phyloP scores from a whole-genome alignment of 306 rosid genomes.

The Inga laurina region DNA sequence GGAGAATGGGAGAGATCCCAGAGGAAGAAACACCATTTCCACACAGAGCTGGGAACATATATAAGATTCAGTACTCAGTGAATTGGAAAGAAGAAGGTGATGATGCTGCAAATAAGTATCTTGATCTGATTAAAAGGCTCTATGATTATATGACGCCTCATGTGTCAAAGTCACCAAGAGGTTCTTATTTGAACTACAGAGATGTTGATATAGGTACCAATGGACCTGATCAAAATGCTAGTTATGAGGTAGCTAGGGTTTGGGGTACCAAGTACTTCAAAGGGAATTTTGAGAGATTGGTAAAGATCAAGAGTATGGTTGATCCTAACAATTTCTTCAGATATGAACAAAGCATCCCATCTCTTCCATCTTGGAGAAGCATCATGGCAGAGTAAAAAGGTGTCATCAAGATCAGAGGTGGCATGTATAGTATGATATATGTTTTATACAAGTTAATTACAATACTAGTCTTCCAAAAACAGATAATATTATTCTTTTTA shows the following conservation, averaged over 20 bases:
- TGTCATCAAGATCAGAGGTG: constrained; percentile 3
- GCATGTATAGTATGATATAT: background rate
- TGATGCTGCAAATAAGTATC: constrained; percentile 35
- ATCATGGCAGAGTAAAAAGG: constrained; percentile 24
- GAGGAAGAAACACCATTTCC: constrained; percentile 70
- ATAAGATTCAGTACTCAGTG: constrained; percentile 67
- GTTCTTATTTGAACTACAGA: constrained; percentile 72
- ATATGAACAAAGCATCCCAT: constrained; percentile 75
- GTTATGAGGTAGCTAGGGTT: constrained; percentile 50
- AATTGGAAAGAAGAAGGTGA: constrained; percentile 60
- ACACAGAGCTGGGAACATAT: constrained; percentile 69
- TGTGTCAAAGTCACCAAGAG: constrained; percentile 66
- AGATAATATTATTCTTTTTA: background rate
- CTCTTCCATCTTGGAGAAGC: constrained; percentile 42
- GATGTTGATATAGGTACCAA: constrained; percentile 75
- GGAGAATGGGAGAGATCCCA: constrained; percentile 65
- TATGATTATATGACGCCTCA: constrained; percentile 67
- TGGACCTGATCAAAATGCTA: constrained; percentile 45
- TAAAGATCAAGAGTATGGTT: constrained; percentile 53
- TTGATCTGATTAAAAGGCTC: constrained; percentile 47
- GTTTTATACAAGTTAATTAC: background rate
- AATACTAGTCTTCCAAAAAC: background rate
- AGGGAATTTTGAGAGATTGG: constrained; percentile 62
- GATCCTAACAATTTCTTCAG: constrained; percentile 70
- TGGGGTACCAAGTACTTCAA: constrained; percentile 79